Percentiles rank a stretch among this genome's conserved stretches.
Conservation (phyloP, 768 basidiomycete genomes). For the Neoboletus magnificus region DNA sequence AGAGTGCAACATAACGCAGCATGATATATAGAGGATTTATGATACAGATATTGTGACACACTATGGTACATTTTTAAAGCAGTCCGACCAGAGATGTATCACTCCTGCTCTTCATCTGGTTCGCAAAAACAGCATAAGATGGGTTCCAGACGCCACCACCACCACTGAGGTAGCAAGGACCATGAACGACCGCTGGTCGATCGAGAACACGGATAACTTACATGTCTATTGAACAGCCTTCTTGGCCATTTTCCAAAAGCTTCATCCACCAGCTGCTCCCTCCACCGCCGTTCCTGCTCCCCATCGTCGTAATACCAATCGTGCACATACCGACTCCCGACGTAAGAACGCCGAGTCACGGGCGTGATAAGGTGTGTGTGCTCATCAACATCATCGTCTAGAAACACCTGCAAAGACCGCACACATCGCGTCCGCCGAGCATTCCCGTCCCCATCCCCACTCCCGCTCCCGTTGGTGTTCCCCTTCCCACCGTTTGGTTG, state of each 20-base stretch:
- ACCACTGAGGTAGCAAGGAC: constrained; percentile 55
- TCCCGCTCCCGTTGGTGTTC: not conserved
- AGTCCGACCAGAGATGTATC: not conserved
- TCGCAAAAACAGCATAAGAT: constrained; percentile 60
- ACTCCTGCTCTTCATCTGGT: constrained; percentile 50
- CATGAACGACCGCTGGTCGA: not conserved
- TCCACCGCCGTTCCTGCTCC: constrained; percentile 38
- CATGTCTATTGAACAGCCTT: constrained; percentile 66
- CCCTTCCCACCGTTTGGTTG: not conserved
- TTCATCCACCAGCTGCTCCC: constrained; percentile 45
- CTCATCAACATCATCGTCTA: constrained; percentile 31
- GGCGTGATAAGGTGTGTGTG: constrained; percentile 38
- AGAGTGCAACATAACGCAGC: not conserved
- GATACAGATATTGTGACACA: constrained; percentile 11
- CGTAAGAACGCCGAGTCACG: constrained; percentile 19
- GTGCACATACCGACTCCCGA: constrained; percentile 20
- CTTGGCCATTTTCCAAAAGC: constrained; percentile 66
- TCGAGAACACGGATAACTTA: constrained; percentile 34
- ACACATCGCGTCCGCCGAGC: constrained; percentile 1
- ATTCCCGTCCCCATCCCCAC: not conserved
- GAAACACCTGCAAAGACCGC: constrained; percentile 5
- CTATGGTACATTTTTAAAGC: not conserved
- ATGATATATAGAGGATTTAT: constrained; percentile 9
- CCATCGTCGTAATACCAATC: constrained; percentile 15
- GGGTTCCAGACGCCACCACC: constrained; percentile 75